A percentile compares a stretch with the other conserved stretches of the same genome.
These are phyloP conservation scores for Lentinula boryana DNA, from an alignment of 768 basidiomycete genomes.

Conservation along the genomic window DNA sequence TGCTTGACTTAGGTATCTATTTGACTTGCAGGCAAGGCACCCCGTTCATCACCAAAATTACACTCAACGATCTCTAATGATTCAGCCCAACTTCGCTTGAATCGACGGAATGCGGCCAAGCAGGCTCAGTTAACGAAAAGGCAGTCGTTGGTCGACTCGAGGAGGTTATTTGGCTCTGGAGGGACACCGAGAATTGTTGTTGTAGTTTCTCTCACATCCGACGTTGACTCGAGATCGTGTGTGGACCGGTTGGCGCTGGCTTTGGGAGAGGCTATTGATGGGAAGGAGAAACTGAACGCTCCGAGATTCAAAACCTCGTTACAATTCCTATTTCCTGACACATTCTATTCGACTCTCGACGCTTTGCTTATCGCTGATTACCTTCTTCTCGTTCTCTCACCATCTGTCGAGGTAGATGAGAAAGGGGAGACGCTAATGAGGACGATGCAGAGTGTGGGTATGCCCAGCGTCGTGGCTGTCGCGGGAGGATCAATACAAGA, in stretches of 20 bases:
- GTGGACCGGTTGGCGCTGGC: conserved; percentile 54
- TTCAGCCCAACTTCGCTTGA: conserved; percentile 65
- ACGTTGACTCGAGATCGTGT: conserved; percentile 47
- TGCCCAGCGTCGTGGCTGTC: conserved; percentile 77
- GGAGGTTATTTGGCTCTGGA: conserved; percentile 72
- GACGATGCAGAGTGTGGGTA: conserved; percentile 84
- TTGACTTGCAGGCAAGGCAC: conserved; percentile 45
- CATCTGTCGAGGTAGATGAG: conserved; percentile 71
- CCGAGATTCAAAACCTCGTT: conserved; percentile 84
- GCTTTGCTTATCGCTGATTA: conserved; percentile 88
- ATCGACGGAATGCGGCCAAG: conserved; percentile 81
- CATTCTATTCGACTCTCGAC: conserved; percentile 78
- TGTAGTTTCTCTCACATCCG: conserved; percentile 75
- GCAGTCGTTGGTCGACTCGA: conserved; percentile 57
- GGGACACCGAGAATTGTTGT: conserved; percentile 83
- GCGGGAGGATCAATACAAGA: conserved; percentile 38
- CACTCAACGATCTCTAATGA: conserved; percentile 33
- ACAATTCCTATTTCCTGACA: conserved; percentile 77
- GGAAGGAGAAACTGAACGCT: conserved; percentile 52
- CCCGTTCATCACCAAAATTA: conserved; percentile 51
- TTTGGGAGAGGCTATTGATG: conserved; percentile 46
- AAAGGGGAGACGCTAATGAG: conserved; percentile 88
- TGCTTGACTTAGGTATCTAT: neutral
- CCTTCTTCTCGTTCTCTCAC: conserved; percentile 78
- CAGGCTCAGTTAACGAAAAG: conserved; percentile 75